Percentiles rank a stretch among this genome's conserved stretches.
These are phyloP conservation scores for Phylloporus arenicola DNA, from an alignment of 768 basidiomycete genomes.

Conservation along the genomic window DNA sequence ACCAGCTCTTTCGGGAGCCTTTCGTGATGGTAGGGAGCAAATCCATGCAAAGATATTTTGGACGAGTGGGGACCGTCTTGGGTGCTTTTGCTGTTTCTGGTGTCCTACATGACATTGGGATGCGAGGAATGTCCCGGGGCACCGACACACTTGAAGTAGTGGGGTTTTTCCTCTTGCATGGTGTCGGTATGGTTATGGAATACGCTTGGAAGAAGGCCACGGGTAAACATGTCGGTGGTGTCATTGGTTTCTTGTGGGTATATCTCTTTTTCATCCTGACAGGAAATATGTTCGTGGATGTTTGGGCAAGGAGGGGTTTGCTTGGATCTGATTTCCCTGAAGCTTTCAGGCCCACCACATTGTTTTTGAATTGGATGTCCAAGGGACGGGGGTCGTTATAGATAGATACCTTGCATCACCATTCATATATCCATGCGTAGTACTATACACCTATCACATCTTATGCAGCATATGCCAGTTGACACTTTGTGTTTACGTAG, in stretches of 20 bases:
- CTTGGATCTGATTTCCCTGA: slow-evolving; percentile 12
- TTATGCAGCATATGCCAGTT: too few species aligned
- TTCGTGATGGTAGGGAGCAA: slow-evolving; percentile 50
- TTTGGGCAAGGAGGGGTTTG: slow-evolving; percentile 22
- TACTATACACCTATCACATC: too few species aligned
- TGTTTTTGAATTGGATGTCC: slow-evolving; percentile 14
- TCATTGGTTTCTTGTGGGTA: slow-evolving; percentile 50
- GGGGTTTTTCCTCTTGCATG: slow-evolving; percentile 56
- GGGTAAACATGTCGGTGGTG: slow-evolving; percentile 44
- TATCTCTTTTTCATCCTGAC: slow-evolving; percentile 42
- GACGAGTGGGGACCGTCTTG: slow-evolving; percentile 45
- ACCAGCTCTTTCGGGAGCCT: slow-evolving; percentile 56
- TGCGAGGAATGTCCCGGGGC: slow-evolving; percentile 56
- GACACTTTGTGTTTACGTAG: too few species aligned
- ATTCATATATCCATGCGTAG: too few species aligned
- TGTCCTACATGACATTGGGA: slow-evolving; percentile 51
- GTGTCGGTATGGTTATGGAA: slow-evolving; percentile 49
- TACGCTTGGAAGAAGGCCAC: slow-evolving; percentile 38
- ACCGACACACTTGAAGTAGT: slow-evolving; percentile 38
- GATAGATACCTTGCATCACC: neutral
- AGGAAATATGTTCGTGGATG: slow-evolving; percentile 47
- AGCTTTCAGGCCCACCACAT: slow-evolving; percentile 12
- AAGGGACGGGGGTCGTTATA: neutral
- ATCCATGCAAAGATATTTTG: slow-evolving; percentile 39
- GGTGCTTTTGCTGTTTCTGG: slow-evolving; percentile 59